Base-by-base conservation (phyloP, 1,284 basidiomycete species). In the Neonothopanus nambi region DNA sequence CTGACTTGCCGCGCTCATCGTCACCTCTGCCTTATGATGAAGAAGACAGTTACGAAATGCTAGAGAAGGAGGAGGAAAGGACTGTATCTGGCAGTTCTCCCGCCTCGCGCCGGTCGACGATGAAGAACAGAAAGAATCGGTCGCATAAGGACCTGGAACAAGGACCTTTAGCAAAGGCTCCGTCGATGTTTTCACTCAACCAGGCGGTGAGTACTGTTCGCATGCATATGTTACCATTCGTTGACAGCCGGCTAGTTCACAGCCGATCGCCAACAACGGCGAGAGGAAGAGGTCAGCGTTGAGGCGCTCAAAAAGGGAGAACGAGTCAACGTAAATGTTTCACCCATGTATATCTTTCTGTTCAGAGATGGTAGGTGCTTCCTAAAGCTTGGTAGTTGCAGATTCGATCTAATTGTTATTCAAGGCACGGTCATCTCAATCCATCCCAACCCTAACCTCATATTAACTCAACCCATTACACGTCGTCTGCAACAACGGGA, bases 271-370 rank as follows among this genome's bases (percentile, higher is more conserved):
- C 63, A 70, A 51, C 61, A 65, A 57, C 69, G 54, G 52, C 61
- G 55, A 54, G 56, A 62, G 23, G 64, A 74, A 55, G 65, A 72
- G 9, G 59, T 65, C 24, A 62, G 68, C 15, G 64, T 85, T 36
- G 71, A 76, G 46, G 75, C 78, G 17, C 69, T 87, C 50, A 87
- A 82, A 63, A 68, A 76, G 53, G 83, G 78, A 13, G 79, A 83
- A 24, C 76, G 83, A 18, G 79, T 87, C 9, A 72, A 78, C 48
- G 79, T 88, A 30, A 73, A 71, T 52, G 75, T 82, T 33, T 70
- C 77, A 42, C 82, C 85, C 3, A 72, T 87, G 67, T 85, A 75
- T 62, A 81, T 87, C 33, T 87, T 87, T 69, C 71, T 88, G 17
- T 73, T 82, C 60, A 71, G 78, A 30, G 78, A 86, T 63, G 84